Conservation (phyloP, 257 asterid genomes). For the Scutellaria galericulata region DNA sequence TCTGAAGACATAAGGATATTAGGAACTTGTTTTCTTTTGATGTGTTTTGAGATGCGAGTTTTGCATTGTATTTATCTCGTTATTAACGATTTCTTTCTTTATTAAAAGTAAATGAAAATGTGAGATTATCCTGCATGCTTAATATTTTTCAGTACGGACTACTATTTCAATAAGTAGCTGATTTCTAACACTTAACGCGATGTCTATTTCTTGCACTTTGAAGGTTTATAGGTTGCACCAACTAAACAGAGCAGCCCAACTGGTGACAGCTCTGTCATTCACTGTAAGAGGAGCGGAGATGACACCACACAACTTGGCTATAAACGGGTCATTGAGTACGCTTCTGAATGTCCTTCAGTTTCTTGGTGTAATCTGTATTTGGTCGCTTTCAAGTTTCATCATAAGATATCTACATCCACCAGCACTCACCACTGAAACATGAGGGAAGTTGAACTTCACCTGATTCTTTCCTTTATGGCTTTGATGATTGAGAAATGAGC, state of each 20-base stretch:
- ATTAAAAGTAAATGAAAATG: neutral
- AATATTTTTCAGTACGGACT: neutral
- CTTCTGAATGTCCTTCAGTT: constrained; percentile 83
- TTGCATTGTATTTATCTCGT: too few relatives aligned
- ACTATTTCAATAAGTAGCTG: neutral
- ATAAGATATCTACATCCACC: constrained; percentile 64
- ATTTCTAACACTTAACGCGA: constrained; percentile 7
- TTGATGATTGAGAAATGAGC: constrained; percentile 24
- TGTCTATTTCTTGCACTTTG: constrained; percentile 13
- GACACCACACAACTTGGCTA: constrained; percentile 90
- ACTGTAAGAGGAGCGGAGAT: constrained; percentile 93
- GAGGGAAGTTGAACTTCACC: constrained; percentile 26
- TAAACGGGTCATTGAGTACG: constrained; percentile 73
- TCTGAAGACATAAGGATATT: too few relatives aligned
- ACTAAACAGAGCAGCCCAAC: constrained; percentile 91
- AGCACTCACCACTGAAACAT: constrained; percentile 37
- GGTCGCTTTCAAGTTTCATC: constrained; percentile 97
- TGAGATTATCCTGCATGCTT: neutral
- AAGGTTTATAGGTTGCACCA: constrained; percentile 95
- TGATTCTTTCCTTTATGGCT: neutral
- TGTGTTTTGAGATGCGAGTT: too few relatives aligned
- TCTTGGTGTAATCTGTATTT: constrained; percentile 84
- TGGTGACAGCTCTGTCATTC: constrained; percentile 91
- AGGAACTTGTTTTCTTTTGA: too few relatives aligned
- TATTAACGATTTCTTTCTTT: too few relatives aligned